Evolutionary conservation across 2,329 filamentous ascomycete genomes (phyloP), one percentile per base, ranked within the genome.

Genomic region (Phoma sp.): DNA sequence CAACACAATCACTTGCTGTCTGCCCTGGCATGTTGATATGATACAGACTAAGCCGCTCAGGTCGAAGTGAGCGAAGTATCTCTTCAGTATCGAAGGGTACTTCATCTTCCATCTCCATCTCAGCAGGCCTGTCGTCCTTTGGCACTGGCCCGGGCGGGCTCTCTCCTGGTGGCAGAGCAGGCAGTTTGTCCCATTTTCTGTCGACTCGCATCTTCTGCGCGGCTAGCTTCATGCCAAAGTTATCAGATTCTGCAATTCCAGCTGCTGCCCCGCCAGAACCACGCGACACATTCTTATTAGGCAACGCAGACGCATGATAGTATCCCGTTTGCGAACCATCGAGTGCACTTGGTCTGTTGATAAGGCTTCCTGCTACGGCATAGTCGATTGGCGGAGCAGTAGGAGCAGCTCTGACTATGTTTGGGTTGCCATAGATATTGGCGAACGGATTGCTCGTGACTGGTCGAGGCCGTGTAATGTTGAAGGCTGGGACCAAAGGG

Each of bases 111-210:
- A 6, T 29, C 15, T 27, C 29, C 15, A 3, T 10, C 1, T 32
- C 24, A n/a, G 7, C 19, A 32, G 25, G 5, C 6, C 8, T 22
- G 9, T 44, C 29, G 19, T 48, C 7, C 7, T 22, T 31, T 12
- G 8, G 15, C 35, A 21, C 6, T 25, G 27, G 9, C 12, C 6
- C 33, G 19, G 3, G 9, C 4, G 44, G 15, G 32, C 21, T 31
- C 36, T 37, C 27, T 13, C 25, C 32, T 12, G 8, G 3, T 17
- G 46, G 52, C 32, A 46, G 21, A 22, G 36, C 22, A 32, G 46
- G 41, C 40, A 50, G 46, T 12, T 31, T 36, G 13, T 39, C 33
- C 52, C 52, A 55, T n/a, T 31, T 50, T 15, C 41, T 45, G 22
- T 37, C 24, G 6, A 1, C n/a, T 38, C 21, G 27, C 19, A 17